Conservation (phyloP, 2,329 filamentous ascomycete species). For the Alternaria infectoria region DNA sequence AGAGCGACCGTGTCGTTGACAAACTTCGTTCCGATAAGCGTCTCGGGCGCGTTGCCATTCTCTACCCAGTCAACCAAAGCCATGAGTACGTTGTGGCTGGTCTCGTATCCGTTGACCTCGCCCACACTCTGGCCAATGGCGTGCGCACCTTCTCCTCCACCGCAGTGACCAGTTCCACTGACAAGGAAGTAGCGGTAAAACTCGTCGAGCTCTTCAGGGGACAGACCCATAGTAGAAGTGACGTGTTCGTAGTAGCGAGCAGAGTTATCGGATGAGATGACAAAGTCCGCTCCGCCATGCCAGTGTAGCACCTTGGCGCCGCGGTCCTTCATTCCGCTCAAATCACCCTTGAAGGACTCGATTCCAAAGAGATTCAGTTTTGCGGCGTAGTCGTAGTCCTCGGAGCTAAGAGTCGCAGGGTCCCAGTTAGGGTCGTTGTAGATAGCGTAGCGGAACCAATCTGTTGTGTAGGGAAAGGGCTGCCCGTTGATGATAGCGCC, state of each 20-base stretch:
- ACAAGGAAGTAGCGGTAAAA: conserved; percentile 61
- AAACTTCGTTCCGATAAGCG: conserved; percentile 39
- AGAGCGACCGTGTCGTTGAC: conserved; percentile 35
- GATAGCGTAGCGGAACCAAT: conserved; percentile 59
- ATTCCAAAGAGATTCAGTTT: conserved; percentile 48
- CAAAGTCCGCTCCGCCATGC: conserved; percentile 53
- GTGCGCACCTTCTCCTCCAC: conserved; percentile 55
- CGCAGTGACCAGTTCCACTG: conserved; percentile 61
- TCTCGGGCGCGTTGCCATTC: conserved; percentile 51
- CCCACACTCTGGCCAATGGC: conserved; percentile 38
- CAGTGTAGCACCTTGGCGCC: conserved; percentile 57
- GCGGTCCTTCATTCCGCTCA: conserved; percentile 43
- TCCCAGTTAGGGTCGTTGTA: conserved; percentile 55
- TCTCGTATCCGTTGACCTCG: conserved; percentile 37
- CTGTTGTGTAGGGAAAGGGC: conserved; percentile 52
- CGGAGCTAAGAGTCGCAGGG: conserved; percentile 44
- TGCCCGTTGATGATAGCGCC: conserved; percentile 48
- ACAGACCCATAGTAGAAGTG: conserved; percentile 50
- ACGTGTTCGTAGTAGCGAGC: conserved; percentile 59
- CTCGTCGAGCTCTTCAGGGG: conserved; percentile 44
- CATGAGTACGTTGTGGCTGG: conserved; percentile 54
- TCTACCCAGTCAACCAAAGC: conserved; percentile 58
- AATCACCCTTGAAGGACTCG: conserved; percentile 52
- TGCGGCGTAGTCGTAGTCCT: conserved; percentile 52
- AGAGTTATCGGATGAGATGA: conserved; percentile 55